Conservation (phyloP, 768 basidiomycete species). For the Pleurotus giganteus region DNA sequence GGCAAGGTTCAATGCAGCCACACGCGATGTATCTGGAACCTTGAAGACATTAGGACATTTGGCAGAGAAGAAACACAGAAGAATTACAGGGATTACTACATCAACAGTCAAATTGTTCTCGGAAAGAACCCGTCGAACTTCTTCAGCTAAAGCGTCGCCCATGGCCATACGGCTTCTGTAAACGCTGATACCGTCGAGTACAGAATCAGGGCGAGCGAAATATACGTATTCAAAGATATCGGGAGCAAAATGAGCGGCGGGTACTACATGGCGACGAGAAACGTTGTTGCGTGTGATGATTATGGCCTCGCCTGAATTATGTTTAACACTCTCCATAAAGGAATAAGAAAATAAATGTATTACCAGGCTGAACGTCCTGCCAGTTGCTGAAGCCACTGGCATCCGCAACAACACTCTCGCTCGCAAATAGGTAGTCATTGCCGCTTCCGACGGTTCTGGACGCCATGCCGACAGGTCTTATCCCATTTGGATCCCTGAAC, state of each 20-base stretch:
- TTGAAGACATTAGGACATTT: slow-evolving; percentile 20
- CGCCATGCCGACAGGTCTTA: slow-evolving; percentile 89
- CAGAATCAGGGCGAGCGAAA: slow-evolving; percentile 96
- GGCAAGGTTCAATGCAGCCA: slow-evolving; percentile 93
- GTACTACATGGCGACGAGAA: slow-evolving; percentile 69
- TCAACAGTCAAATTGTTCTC: slow-evolving; percentile 75
- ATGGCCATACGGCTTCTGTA: slow-evolving; percentile 99
- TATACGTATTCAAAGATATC: slow-evolving; percentile 99
- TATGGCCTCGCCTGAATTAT: slow-evolving; percentile 77
- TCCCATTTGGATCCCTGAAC: slow-evolving; percentile 97
- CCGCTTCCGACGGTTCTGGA: slow-evolving; percentile 57
- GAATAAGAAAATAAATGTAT: slow-evolving; percentile 17
- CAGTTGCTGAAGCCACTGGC: slow-evolving; percentile 89
- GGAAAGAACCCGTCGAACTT: slow-evolving; percentile 72
- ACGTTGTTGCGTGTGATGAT: slow-evolving; percentile 88
- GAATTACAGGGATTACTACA: slow-evolving; percentile 89
- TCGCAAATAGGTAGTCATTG: slow-evolving; percentile 86
- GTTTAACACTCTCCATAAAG: neutral
- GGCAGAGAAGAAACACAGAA: neutral
- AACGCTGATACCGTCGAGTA: slow-evolving; percentile 94
- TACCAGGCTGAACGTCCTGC: slow-evolving; percentile 91
- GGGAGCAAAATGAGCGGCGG: slow-evolving; percentile 79
- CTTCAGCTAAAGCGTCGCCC: slow-evolving; percentile 92
- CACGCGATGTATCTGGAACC: slow-evolving; percentile 96
- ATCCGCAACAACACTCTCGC: slow-evolving; percentile 96